Evolutionary conservation across 2,329 filamentous ascomycete genomes (phyloP), one percentile per base, ranked within the genome.

Genomic region (Didymella sp.): DNA sequence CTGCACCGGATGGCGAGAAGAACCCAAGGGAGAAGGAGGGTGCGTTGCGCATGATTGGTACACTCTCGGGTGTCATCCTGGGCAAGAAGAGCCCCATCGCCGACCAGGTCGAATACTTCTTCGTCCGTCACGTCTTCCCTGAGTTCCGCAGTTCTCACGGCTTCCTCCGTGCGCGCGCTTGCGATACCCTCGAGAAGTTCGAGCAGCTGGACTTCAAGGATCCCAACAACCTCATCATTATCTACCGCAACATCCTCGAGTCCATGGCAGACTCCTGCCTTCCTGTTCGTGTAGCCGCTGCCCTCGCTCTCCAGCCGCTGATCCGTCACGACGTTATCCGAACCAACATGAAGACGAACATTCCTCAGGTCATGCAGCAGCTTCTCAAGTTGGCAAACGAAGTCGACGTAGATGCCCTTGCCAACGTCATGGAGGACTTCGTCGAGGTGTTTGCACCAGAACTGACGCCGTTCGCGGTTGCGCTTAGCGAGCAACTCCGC

Each of bases 371-470:
- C 71, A 99, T 99, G 95, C 96, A 98, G 79, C 94, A 99, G 78
- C 84, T 99, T 13, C 84, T 99, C 51, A 98, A 98, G 80, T 82
- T 99, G 55, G 94, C 95, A 25, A 99, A 99, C 73, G 95, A 99
- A 78, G 95, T 96, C 56, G 95, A 99, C 73, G 94, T 99, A 44
- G 95, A 99, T 76, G 93, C 95, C 5, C 83, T 99, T 37, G 94
- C 95, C 21, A 98, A 98, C 71, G 95, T 99, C 35, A 99, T 99
- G 95, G 95, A 99, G 78, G 95, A 99, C 73, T 99, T 99, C 73
- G 95, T 99, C 42, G 95, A 99, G 77, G 93, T 98, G 2, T 99
- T 99, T 73, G 94, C 95, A n/a, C 85, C 92, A 2, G 95, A 99
- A 75, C 84, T 99, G 43, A 98, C 95, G 6, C 95, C 95, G 3